Evolutionary conservation across 345 rosid species (phyloP), one percentile per base, ranked within the genome.

Genomic region (Pistacia integerrima): DNA sequence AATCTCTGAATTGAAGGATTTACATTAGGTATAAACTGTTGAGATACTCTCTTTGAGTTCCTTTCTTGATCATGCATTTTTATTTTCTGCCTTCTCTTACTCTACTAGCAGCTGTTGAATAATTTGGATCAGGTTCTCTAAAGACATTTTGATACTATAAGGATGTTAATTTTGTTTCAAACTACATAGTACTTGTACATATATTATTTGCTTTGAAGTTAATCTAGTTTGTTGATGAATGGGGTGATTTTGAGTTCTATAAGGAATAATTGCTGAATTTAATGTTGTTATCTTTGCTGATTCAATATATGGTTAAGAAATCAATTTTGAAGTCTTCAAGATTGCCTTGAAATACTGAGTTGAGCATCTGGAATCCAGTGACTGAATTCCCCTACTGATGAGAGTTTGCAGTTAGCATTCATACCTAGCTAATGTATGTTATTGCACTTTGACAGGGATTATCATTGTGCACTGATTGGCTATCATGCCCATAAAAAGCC

Each of bases 381-480:
- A 48, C 11, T 11, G 62, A 67, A 48, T 64, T 67, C 46, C 46
- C 60, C 49, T 69, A 69, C 41, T 54, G 65, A 64, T 52, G 6
- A 41, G 63, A 63, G 65, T 38, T 22, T 61, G 46, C 64, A 22
- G 62, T 71, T 55, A 70, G 51, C n/a, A 18, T 41, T 77, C 79
- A 69, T 33, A 77, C 62, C 57, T 64, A 25, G 44, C 58, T 74
- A 74, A 69, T 78, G 77, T 52, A 64, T 69, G 55, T 66, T 61
- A 18, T 49, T 74, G 44, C 62, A 64, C 46, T 85, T 78, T 84
- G 44, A 79, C 82, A 96, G 99, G 99, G 84, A 83, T 71, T 85
- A 79, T 82, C 92, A 90, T 87, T 93, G 92, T 79, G 88, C 80
- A 74, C 82, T 92, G 79, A 86, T 95, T 79, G 99, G 99, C n/a